Base-by-base conservation (phyloP, 495 filamentous ascomycete species). In the Neurospora sp. region DNA sequence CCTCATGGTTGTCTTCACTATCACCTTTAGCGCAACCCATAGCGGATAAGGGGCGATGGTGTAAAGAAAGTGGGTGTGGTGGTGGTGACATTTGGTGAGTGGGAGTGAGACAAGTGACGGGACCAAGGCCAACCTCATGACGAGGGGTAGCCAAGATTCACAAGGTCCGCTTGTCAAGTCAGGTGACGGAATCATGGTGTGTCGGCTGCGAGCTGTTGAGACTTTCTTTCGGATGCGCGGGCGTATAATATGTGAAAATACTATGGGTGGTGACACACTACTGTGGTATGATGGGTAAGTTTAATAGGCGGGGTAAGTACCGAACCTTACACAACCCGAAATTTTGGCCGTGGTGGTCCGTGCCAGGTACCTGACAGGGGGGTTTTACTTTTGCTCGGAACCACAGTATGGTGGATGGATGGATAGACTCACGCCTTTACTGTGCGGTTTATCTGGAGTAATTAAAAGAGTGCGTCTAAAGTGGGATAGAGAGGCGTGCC, bases 31-130 rank as follows among this genome's bases (percentile, higher is more conserved):
- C 27, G 54, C 54, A 62, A 8, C 0, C 27, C 12, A 35, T 18
- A 4, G 54, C 27, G 54, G 54, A 66, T 66, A 35, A 66, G 54
- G 14, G 54, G 31, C 54, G 54, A 66, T 66, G 4, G 4, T 66
- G 54, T 5, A 11, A 62, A 62, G 27, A 2, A 62, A 62, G 54
- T 35, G 54, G 54, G 54, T 66, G 54, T 66, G 54, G 7, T 31
- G 23, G 27, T 66, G 27, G 54, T 66, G 54, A 66, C 27, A 66
- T 35, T 31, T 66, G 54, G 31, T 35, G 70, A 27, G 69, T 42
- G 59, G 54, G 39, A 37, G 72, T 73, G 72, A 73, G 72, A 73
- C 72, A 69, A 31, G 48, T 72, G 39, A 72, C 72, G 39, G 72
- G 54, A 72, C 39, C 16, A 70, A 41, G 54, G 39, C 20, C 31